Percentiles rank a stretch among this genome's conserved stretches.
phyloP scores from a whole-genome alignment of 495 filamentous ascomycete genomes.

The Tetracladium setigerum region DNA sequence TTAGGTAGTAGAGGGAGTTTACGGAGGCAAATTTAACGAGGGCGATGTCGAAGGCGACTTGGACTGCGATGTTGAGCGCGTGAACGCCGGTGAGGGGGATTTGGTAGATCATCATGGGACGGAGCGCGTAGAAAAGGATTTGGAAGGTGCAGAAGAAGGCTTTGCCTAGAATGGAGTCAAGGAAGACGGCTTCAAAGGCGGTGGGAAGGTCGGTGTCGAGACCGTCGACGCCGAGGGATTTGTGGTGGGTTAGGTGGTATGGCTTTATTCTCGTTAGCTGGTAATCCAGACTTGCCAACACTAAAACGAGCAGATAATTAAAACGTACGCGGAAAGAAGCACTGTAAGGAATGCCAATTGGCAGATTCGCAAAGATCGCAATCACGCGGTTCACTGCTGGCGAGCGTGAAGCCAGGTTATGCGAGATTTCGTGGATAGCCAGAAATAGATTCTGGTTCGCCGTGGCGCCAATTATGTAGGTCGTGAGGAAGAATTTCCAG shows the following conservation, averaged over 20 bases:
- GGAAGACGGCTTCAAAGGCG: slow-evolving; percentile 81
- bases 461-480: slow-evolving; percentile 91
- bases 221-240: slow-evolving; percentile 93
- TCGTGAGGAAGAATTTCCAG: slow-evolving; percentile 72
- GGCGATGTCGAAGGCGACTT: slow-evolving; percentile 70
- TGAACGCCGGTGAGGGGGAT: slow-evolving; percentile 84
- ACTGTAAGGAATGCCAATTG: slow-evolving; percentile 93
- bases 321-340: slow-evolving; percentile 77
- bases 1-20: slow-evolving; percentile 66
- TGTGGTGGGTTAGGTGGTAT: slow-evolving; percentile 99
- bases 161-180: slow-evolving; percentile 95
- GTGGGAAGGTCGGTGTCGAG: slow-evolving; percentile 96
- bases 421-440: slow-evolving; percentile 97
- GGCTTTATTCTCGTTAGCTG: slow-evolving; percentile 42
- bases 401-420: slow-evolving; percentile 90
- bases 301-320: neutral
- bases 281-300: no score
- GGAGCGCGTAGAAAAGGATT: slow-evolving; percentile 98
- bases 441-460: slow-evolving; percentile 98
- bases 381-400: slow-evolving; percentile 77
- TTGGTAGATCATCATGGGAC: slow-evolving; percentile 90
- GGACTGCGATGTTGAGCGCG: slow-evolving; percentile 65
- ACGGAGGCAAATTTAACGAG: slow-evolving; percentile 50
- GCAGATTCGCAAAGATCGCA: slow-evolving; percentile 89
- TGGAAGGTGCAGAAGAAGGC: slow-evolving; percentile 99